Conservation (phyloP, 257 asterid genomes). For the Penstemon barbatus region DNA sequence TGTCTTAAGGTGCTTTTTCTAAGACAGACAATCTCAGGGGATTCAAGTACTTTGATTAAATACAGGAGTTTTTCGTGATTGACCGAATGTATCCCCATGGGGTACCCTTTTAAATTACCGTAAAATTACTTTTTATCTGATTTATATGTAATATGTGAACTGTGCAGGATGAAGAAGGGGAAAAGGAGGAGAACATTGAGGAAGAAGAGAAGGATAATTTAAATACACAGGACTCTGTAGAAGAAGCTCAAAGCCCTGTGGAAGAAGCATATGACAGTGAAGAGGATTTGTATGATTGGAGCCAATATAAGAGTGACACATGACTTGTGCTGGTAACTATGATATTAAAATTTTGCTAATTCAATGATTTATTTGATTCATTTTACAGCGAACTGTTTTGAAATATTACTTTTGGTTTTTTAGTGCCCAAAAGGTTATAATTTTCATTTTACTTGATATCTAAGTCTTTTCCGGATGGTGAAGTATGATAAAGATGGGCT, state of each 20-base stretch:
- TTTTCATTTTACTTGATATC: too few species aligned
- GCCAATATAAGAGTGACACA: constrained; percentile 51
- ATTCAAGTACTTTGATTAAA: too few species aligned
- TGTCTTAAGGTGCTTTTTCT: too few species aligned
- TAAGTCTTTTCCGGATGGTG: too few species aligned
- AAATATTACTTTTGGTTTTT: too few species aligned
- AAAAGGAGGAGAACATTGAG: constrained; percentile 39
- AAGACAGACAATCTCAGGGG: too few species aligned
- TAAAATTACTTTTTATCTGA: not conserved
- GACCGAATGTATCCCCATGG: too few species aligned
- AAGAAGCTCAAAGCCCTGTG: constrained; percentile 35
- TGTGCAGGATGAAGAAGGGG: constrained; percentile 47
- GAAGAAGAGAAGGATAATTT: constrained; percentile 32
- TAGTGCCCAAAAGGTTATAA: too few species aligned
- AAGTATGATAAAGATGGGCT: too few species aligned
- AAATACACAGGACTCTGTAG: constrained; percentile 26
- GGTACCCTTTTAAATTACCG: too few species aligned
- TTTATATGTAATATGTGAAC: constrained; percentile 6
- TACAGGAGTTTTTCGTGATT: too few species aligned
- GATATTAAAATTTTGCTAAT: not conserved
- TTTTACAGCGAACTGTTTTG: too few species aligned
- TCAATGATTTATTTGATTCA: not conserved
- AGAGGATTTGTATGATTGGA: constrained; percentile 48
- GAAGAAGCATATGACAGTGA: constrained; percentile 40
- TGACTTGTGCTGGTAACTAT: constrained; percentile 12